Evolutionary conservation across 2,329 filamentous ascomycete species (phyloP).

Genomic region (Conoideocrella luteorostrata): DNA sequence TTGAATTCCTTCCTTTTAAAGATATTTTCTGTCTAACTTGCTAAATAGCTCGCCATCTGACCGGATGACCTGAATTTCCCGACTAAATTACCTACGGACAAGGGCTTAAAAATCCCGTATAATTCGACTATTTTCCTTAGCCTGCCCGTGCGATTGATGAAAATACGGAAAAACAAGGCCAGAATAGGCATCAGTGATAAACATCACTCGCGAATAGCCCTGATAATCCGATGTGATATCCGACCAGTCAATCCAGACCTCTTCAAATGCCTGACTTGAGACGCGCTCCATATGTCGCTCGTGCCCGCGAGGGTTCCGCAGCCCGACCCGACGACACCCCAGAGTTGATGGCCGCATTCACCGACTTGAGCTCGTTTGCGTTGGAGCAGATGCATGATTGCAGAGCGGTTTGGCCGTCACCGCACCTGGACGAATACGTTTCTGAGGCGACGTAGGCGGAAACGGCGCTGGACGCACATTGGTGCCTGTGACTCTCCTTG

Average conservation of each 20-base stretch:
- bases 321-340: conserved; percentile 33
- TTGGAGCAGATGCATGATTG: conserved; percentile 49
- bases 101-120: not conserved
- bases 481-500: conserved; percentile 43
- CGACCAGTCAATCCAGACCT: too few species aligned
- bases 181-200: not conserved
- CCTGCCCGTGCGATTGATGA: not conserved
- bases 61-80: not conserved
- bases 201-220: not conserved
- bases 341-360: conserved; percentile 31
- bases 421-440: conserved; percentile 35
- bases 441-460: conserved; percentile 36
- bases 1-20: not conserved
- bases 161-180: conserved; percentile 1
- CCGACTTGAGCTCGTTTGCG: conserved; percentile 31
- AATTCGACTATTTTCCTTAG: not conserved
- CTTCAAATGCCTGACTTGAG: too few species aligned
- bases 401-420: conserved; percentile 35
- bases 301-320: conserved; percentile 39
- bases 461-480: conserved; percentile 41
- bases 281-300: conserved; percentile 42
- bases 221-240: too few species aligned
- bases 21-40: not conserved
- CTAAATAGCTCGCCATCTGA: not conserved
- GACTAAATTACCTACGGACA: not conserved